Conservation (phyloP, 2,329 filamentous ascomycete genomes). For the Aspergillus sp. region DNA sequence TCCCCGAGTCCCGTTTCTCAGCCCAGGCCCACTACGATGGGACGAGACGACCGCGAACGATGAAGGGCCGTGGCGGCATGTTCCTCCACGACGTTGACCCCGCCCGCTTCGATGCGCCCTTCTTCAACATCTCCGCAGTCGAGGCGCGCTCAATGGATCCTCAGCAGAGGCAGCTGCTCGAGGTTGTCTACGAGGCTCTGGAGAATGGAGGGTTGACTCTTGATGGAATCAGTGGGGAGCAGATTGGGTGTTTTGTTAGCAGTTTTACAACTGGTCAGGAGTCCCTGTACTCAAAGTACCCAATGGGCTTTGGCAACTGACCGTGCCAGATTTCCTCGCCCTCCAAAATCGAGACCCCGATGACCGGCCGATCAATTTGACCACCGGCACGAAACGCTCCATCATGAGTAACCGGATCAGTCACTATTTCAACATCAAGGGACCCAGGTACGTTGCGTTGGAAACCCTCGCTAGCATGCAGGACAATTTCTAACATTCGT, state of each 20-base stretch:
- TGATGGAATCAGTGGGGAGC: conserved; percentile 25
- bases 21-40: conserved; percentile 1
- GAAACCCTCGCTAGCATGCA: too few species aligned
- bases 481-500: not conserved
- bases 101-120: conserved; percentile 27
- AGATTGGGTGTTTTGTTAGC: conserved; percentile 29
- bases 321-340: conserved; percentile 27
- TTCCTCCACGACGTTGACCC: not conserved
- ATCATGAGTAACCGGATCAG: conserved; percentile 40
- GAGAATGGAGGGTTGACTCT: conserved; percentile 24
- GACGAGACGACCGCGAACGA: not conserved
- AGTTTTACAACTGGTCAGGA: conserved; percentile 10
- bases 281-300: not conserved
- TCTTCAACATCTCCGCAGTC: conserved; percentile 27
- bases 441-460: conserved; percentile 26
- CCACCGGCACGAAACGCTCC: conserved; percentile 28
- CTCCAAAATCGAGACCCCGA: conserved; percentile 24
- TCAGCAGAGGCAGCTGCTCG: conserved; percentile 31
- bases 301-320: too few species aligned
- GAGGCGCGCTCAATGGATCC: conserved; percentile 41
- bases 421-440: conserved; percentile 43
- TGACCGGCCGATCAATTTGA: conserved; percentile 18
- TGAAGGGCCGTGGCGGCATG: not conserved
- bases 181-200: conserved; percentile 48
- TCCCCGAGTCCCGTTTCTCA: not conserved